phyloP scores from a whole-genome alignment of 768 basidiomycete genomes.

The Holtermannia corniformis region DNA sequence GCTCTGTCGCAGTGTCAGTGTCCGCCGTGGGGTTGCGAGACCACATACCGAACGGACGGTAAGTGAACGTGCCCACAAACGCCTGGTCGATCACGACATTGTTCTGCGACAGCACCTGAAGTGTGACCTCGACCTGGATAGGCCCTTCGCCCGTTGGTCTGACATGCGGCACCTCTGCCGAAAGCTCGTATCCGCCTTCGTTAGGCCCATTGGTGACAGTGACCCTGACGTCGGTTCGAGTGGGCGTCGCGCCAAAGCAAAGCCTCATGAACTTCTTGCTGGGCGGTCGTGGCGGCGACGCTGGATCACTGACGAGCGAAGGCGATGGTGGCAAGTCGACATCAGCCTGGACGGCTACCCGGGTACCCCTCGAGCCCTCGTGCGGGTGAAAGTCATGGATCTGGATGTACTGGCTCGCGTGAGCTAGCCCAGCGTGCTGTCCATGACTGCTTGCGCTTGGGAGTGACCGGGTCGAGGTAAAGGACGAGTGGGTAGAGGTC shows the following conservation, averaged over 20 bases:
- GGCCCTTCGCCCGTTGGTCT: constrained; percentile 45
- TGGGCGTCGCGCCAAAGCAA: constrained; percentile 59
- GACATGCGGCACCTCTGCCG: constrained; percentile 19
- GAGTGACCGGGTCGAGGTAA: constrained; percentile 1
- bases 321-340: constrained; percentile 49
- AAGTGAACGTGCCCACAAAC: constrained; percentile 21
- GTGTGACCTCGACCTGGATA: constrained; percentile 16
- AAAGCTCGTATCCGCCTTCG: constrained; percentile 37
- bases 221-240: constrained; percentile 53
- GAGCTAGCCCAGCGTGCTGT: background rate
- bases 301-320: constrained; percentile 55
- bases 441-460: background rate
- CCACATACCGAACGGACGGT: constrained; percentile 13
- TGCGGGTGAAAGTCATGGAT: constrained; percentile 56
- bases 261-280: constrained; percentile 58
- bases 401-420: constrained; percentile 2
- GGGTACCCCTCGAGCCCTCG: constrained; percentile 56
- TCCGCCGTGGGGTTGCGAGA: constrained; percentile 1
- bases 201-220: constrained; percentile 54
- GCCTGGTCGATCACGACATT: constrained; percentile 23
- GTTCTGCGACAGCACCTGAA: constrained; percentile 24
- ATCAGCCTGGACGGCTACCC: constrained; percentile 56
- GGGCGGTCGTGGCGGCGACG: too few relatives aligned
- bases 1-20: constrained; percentile 2
- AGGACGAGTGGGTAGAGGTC: constrained; percentile 16